phyloP scores from a whole-genome alignment of 2,329 filamentous ascomycete genomes.

The Hirsutella rhossiliensis region DNA sequence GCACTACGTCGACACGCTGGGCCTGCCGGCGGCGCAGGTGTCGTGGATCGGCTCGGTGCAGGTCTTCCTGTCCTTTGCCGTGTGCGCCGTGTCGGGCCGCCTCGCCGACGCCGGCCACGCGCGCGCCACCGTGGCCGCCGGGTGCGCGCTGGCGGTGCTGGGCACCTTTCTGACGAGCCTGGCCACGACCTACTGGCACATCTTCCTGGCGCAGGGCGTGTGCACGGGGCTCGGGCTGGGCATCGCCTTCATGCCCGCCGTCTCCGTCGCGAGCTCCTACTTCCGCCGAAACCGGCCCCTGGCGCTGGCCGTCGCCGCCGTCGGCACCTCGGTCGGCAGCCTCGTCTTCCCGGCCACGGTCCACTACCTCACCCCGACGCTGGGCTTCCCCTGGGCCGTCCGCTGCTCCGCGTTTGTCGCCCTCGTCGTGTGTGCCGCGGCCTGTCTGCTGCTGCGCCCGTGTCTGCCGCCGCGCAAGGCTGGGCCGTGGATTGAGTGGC shows the following conservation, averaged over 20 bases:
- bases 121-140: conserved; percentile 25
- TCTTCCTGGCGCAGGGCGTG: conserved; percentile 41
- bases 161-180: conserved; percentile 37
- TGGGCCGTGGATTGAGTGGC: conserved; percentile 41
- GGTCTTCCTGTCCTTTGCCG: conserved; percentile 35
- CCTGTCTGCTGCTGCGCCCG: conserved; percentile 27
- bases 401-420: conserved; percentile 53
- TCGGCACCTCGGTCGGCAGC: conserved; percentile 44
- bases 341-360: conserved; percentile 45
- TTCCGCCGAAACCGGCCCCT: conserved; percentile 44
- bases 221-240: conserved; percentile 41
- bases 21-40: conserved; percentile 21
- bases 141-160: conserved; percentile 28
- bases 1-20: conserved; percentile 26
- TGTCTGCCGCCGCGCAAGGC: conserved; percentile 34
- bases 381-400: conserved; percentile 54
- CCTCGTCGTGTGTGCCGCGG: conserved; percentile 29
- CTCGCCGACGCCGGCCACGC: conserved; percentile 38
- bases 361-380: conserved; percentile 39
- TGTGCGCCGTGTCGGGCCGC: conserved; percentile 35
- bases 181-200: conserved; percentile 35
- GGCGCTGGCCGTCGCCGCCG: conserved; percentile 47
- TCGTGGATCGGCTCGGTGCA: conserved; percentile 38
- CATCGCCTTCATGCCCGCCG: conserved; percentile 43
- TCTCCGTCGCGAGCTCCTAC: conserved; percentile 50